These are phyloP conservation scores for Nematocida minor DNA, from an alignment of 371 early-diverging fungal species.

Conservation along the genomic window DNA sequence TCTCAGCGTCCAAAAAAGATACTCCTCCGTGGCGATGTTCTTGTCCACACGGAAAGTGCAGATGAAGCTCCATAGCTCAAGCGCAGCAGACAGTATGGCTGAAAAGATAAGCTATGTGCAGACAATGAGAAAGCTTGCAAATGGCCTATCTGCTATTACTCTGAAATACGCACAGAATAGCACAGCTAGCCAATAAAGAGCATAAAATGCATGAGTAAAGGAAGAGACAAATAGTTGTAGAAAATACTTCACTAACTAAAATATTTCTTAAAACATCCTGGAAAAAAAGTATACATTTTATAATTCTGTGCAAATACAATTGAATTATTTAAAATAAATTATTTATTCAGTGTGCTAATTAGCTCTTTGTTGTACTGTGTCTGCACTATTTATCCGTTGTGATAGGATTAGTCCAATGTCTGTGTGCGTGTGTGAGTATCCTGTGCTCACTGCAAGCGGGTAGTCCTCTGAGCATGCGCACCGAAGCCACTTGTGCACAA, in stretches of 20 bases:
- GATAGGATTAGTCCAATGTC: constrained; percentile 16
- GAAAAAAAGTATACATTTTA: too few species aligned
- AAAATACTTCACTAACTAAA: too few species aligned
- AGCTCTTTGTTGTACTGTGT: too few species aligned
- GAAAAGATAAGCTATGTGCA: not conserved
- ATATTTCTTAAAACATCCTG: too few species aligned
- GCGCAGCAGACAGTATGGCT: not conserved
- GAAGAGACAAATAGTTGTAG: too few species aligned
- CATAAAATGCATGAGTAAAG: too few species aligned
- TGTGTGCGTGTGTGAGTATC: constrained; percentile 25
- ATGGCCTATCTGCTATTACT: not conserved
- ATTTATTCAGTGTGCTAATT: too few species aligned
- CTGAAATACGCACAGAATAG: not conserved
- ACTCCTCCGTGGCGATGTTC: not conserved
- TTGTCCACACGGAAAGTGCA: not conserved
- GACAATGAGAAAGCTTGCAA: not conserved
- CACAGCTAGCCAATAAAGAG: too few species aligned
- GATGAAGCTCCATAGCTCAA: not conserved
- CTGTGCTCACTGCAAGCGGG: not conserved
- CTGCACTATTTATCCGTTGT: not conserved
- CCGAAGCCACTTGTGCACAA: constrained; percentile 37
- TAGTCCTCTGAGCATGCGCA: constrained; percentile 21
- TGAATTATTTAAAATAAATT: too few species aligned
- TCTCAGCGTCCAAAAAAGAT: not conserved
- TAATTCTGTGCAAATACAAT: too few species aligned